Conservation (phyloP, 805 yeast genomes). For the Cyberlindnera maritima region DNA sequence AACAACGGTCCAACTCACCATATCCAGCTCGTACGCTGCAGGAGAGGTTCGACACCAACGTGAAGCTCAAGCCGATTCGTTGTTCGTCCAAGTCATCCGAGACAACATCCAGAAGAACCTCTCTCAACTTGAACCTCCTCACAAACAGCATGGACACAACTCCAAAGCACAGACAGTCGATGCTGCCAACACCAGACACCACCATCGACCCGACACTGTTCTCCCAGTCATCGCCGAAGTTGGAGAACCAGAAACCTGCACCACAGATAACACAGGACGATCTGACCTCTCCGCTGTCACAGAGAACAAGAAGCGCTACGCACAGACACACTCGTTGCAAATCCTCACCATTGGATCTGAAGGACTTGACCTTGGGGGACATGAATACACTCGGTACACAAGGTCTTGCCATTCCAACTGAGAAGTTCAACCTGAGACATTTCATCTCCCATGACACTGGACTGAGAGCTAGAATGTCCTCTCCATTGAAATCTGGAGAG, state of each 20-base stretch:
- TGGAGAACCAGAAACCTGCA: background rate
- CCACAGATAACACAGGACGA: background rate
- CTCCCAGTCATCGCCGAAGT: constrained; percentile 2
- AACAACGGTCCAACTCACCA: background rate
- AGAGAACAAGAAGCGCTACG: background rate
- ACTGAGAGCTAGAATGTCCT: constrained; percentile 12
- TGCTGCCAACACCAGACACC: constrained; percentile 18
- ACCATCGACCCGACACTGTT: constrained; percentile 11
- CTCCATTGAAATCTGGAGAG: background rate
- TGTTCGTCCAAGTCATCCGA: constrained; percentile 15
- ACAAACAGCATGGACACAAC: constrained; percentile 7
- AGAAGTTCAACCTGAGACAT: constrained; percentile 24
- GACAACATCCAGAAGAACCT: constrained; percentile 3
- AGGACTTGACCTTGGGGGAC: constrained; percentile 7
- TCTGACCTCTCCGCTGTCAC: background rate
- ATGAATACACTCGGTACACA: background rate
- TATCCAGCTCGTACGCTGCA: background rate
- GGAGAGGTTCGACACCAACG: constrained; percentile 5
- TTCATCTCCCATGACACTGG: constrained; percentile 29
- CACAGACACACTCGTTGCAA: constrained; percentile 10
- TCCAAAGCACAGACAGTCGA: constrained; percentile 1
- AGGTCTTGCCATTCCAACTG: background rate
- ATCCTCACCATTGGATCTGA: constrained; percentile 9
- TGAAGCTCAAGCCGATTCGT: constrained; percentile 18
- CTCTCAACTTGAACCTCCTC: constrained; percentile 11